Conservation (phyloP, 805 yeast genomes). For the Vanderwaltozyma polyspora region DNA sequence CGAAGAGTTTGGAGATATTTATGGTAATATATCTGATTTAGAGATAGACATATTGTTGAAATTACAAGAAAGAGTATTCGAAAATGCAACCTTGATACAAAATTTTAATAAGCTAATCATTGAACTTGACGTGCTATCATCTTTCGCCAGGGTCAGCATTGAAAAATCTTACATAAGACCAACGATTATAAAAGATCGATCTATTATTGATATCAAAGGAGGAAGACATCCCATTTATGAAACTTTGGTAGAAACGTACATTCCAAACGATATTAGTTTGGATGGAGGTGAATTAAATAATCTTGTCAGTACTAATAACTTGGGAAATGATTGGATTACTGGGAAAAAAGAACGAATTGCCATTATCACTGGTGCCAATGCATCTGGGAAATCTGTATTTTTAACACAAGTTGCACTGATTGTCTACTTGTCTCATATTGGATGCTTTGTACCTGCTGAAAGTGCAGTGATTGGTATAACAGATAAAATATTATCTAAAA, state of each 20-base stretch:
- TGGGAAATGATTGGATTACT: conserved; percentile 4
- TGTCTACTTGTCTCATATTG: conserved; percentile 41
- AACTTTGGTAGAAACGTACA: conserved; percentile 28
- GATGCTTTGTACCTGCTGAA: conserved; percentile 43
- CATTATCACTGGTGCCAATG: conserved; percentile 40
- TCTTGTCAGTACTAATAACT: not conserved
- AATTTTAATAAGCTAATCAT: conserved; percentile 20
- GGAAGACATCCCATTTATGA: conserved; percentile 43
- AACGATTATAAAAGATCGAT: conserved; percentile 14
- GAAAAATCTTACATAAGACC: conserved; percentile 27
- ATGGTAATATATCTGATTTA: conserved; percentile 29
- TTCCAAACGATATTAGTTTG: conserved; percentile 33
- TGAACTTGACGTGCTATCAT: conserved; percentile 29
- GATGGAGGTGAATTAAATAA: conserved; percentile 12
- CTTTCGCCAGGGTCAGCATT: conserved; percentile 27
- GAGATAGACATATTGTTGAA: conserved; percentile 32
- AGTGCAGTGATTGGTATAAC: conserved; percentile 36
- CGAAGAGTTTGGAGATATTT: conserved; percentile 32
- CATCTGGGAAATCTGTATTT: conserved; percentile 43
- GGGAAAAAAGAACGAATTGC: conserved; percentile 20
- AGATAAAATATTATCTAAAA: conserved; percentile 37
- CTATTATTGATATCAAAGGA: conserved; percentile 23
- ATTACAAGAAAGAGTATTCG: conserved; percentile 21
- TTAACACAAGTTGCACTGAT: conserved; percentile 39
- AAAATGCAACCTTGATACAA: conserved; percentile 6